Percentiles rank a stretch among this genome's conserved stretches.
Evolutionary conservation across 169 alveolate species (phyloP).

Genomic region (Fabrea salina): DNA sequence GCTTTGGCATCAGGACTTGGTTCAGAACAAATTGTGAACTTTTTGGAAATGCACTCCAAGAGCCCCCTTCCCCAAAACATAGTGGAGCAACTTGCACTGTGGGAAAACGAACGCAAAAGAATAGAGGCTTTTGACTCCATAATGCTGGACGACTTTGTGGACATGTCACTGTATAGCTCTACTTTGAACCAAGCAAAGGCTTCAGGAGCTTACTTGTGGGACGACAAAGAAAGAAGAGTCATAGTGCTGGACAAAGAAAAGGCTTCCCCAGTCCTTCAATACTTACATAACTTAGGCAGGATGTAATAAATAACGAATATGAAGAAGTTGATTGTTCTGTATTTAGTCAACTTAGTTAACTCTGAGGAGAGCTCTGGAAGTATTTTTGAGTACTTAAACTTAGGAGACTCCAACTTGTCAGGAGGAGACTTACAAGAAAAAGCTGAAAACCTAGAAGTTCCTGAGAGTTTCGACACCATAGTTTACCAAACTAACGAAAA

Average conservation of each 20-base stretch:
- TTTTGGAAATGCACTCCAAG: conserved; percentile 48
- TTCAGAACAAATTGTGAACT: conserved; percentile 33
- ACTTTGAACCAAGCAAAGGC: background rate
- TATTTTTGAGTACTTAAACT: no score
- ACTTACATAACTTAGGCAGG: conserved; percentile 10
- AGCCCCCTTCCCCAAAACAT: conserved; percentile 43
- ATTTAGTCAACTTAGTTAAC: no score
- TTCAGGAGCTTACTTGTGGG: conserved; percentile 30
- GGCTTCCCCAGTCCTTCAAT: conserved; percentile 19
- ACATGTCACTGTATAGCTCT: background rate
- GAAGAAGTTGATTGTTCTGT: no score
- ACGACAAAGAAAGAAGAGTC: conserved; percentile 1
- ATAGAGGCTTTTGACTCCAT: conserved; percentile 12
- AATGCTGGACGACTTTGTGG: conserved; percentile 33
- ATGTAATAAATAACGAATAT: no score
- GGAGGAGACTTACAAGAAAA: no score
- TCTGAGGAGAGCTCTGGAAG: no score
- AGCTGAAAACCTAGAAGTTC: no score
- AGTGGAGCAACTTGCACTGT: conserved; percentile 35
- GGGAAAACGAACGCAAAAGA: conserved; percentile 51
- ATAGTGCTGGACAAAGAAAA: background rate
- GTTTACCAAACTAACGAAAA: no score
- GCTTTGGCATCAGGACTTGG: conserved; percentile 51
- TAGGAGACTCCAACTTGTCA: no score
- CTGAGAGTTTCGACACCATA: no score